These are phyloP conservation scores for Cucurbita ficifolia DNA, from an alignment of 306 rosid species.

Conservation along the genomic window DNA sequence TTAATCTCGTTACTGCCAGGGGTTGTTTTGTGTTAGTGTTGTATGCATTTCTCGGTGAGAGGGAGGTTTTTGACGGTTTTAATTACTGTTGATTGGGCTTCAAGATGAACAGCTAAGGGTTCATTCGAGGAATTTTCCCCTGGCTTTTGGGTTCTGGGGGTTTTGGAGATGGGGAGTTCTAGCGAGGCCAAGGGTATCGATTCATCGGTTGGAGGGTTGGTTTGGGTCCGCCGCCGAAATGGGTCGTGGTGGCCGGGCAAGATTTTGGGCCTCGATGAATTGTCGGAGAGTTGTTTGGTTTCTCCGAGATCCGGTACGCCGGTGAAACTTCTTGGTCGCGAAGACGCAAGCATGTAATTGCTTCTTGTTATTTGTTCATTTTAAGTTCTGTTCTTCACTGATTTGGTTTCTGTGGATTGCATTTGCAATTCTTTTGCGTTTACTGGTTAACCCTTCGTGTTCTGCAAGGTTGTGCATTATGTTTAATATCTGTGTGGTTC, in stretches of 20 bases:
- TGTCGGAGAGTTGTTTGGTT: constrained; percentile 71
- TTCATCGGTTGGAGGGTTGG: constrained; percentile 86
- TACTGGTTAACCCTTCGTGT: background rate
- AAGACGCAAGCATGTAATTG: constrained; percentile 96
- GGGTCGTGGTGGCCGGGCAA: constrained; percentile 99
- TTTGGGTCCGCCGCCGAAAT: constrained; percentile 95
- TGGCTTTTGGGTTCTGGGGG: background rate
- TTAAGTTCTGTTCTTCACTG: background rate
- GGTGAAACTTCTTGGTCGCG: constrained; percentile 97
- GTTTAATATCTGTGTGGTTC: background rate
- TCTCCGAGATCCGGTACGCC: constrained; percentile 98
- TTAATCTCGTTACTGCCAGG: background rate
- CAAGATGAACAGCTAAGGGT: constrained; percentile 8
- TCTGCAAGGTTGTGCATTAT: background rate
- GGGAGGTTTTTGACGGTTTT: constrained; percentile 1
- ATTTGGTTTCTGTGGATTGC: background rate
- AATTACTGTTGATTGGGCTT: background rate
- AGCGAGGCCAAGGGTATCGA: constrained; percentile 63
- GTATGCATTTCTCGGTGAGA: background rate
- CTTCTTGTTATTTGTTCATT: background rate
- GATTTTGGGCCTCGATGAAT: constrained; percentile 78
- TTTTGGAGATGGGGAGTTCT: constrained; percentile 62
- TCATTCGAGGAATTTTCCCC: background rate
- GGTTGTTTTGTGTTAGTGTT: background rate
- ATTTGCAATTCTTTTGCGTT: background rate